Conservation (phyloP, 2,329 filamentous ascomycete genomes). For the Hypoxylon sp. region DNA sequence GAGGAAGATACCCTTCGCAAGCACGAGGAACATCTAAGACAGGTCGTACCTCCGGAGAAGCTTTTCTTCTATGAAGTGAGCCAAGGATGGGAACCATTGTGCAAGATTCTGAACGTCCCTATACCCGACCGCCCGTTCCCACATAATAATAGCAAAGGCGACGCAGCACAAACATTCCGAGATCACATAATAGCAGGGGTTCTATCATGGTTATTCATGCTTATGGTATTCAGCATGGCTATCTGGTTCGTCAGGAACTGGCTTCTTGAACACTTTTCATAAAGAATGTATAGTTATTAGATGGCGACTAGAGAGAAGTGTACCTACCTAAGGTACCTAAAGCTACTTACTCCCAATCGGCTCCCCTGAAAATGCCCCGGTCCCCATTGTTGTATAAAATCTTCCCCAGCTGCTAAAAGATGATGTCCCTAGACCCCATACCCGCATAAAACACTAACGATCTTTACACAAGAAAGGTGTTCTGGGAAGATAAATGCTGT, state of each 20-base stretch:
- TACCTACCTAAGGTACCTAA: not conserved
- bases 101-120: conserved; percentile 55
- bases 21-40: conserved; percentile 54
- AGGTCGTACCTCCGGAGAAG: conserved; percentile 55
- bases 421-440: too few relatives aligned
- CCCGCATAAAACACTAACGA: too few relatives aligned
- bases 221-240: conserved; percentile 46
- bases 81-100: conserved; percentile 57
- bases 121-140: conserved; percentile 56
- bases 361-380: too few relatives aligned
- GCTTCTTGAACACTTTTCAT: conserved; percentile 32
- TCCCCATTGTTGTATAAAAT: too few relatives aligned
- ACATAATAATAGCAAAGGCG: conserved; percentile 55
- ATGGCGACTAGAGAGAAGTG: not conserved
- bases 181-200: conserved; percentile 51
- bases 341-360: too few relatives aligned
- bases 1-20: conserved; percentile 51
- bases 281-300: conserved; percentile 13
- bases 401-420: too few relatives aligned
- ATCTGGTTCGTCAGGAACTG: conserved; percentile 44
- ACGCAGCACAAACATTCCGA: conserved; percentile 49
- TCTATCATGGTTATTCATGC: conserved; percentile 51
- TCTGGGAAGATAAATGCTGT: too few relatives aligned
- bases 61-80: conserved; percentile 57
- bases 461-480: too few relatives aligned